These are phyloP conservation scores for Metahyphopichia silvanorum DNA, from an alignment of 805 yeast genomes.

Conservation along the genomic window DNA sequence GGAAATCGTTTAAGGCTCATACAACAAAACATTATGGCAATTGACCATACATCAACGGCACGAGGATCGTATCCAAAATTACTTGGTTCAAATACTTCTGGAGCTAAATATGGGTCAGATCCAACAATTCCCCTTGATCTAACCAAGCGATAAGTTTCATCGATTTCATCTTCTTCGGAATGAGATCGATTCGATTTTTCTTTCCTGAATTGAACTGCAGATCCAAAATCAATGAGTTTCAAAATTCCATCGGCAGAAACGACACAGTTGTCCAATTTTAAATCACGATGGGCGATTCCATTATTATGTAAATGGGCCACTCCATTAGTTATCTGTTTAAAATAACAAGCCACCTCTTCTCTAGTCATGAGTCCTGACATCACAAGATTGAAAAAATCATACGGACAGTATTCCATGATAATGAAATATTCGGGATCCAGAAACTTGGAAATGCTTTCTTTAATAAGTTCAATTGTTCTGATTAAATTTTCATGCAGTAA, in stretches of 20 bases:
- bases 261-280: constrained; percentile 91
- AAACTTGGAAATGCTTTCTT: constrained; percentile 43
- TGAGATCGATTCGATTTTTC: constrained; percentile 21
- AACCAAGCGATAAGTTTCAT: constrained; percentile 48
- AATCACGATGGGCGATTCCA: constrained; percentile 91
- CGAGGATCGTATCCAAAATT: constrained; percentile 72
- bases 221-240: constrained; percentile 90
- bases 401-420: constrained; percentile 91
- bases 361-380: constrained; percentile 80
- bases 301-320: constrained; percentile 70
- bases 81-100: constrained; percentile 65
- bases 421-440: constrained; percentile 47
- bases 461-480: constrained; percentile 74
- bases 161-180: constrained; percentile 18
- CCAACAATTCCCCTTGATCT: constrained; percentile 87
- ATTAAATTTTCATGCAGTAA: constrained; percentile 73
- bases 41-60: constrained; percentile 88
- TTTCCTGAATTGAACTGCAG: constrained; percentile 78
- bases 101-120: constrained; percentile 93
- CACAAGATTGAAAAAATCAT: constrained; percentile 87
- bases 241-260: constrained; percentile 71
- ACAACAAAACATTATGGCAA: constrained; percentile 90
- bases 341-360: constrained; percentile 74
- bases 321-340: constrained; percentile 76
- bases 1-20: constrained; percentile 87